A percentile compares a stretch with the other conserved stretches of the same genome.
These are phyloP conservation scores for Acaromyces ingoldii DNA, from an alignment of 1,284 basidiomycete species.

Conservation along the genomic window DNA sequence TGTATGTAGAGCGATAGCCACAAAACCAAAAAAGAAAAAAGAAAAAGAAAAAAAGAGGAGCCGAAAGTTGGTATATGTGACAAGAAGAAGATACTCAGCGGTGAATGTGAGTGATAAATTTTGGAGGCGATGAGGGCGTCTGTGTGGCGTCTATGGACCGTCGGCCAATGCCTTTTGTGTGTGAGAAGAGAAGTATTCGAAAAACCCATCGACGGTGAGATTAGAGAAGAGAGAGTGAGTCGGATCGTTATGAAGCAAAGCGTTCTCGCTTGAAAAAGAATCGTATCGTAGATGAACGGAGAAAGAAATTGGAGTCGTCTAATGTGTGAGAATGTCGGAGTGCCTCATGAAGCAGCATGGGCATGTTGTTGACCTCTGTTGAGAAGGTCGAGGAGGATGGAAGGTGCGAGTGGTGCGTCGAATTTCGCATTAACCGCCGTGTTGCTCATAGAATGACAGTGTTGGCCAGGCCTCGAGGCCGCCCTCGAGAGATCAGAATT, in stretches of 20 bases:
- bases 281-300: not conserved
- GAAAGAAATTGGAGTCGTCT: not conserved
- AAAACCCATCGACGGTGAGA: too few relatives aligned
- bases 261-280: not conserved
- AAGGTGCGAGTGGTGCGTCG: conserved; percentile 11
- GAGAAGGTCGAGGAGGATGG: conserved; percentile 9
- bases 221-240: not conserved
- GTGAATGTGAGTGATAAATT: too few relatives aligned
- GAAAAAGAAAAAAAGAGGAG: too few relatives aligned
- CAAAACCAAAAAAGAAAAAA: too few relatives aligned
- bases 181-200: not conserved
- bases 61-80: too few relatives aligned
- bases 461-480: not conserved
- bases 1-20: too few relatives aligned
- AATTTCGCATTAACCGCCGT: not conserved
- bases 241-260: not conserved
- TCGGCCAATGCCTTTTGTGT: not conserved
- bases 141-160: too few relatives aligned
- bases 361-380: conserved; percentile 8
- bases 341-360: not conserved
- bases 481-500: not conserved
- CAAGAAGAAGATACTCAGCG: too few relatives aligned
- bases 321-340: too few relatives aligned
- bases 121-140: too few relatives aligned
- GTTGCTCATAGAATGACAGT: not conserved